Evolutionary conservation across 176 grass and related monocot species (phyloP).

Genomic region (Oropetium thomaeum): DNA sequence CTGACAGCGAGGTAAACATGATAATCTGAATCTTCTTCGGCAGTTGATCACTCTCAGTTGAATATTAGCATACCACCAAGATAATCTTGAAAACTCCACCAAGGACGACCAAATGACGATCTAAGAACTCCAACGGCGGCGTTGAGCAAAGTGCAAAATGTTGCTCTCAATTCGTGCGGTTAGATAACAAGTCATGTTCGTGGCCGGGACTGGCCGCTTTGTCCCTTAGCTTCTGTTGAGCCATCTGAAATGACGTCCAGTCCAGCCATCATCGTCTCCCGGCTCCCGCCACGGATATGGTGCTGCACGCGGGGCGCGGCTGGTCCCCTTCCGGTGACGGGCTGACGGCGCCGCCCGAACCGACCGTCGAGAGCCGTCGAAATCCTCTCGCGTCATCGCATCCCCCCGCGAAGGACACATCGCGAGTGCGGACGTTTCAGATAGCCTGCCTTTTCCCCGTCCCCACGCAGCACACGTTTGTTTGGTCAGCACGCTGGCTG

Average conservation of each 20-base stretch:
- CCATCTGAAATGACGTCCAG: slow-evolving; percentile 17
- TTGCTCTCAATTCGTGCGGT: neutral
- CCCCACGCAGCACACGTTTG: neutral
- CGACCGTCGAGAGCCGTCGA: neutral
- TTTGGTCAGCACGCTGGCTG: neutral
- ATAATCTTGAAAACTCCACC: neutral
- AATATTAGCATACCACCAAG: neutral
- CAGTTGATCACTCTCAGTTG: neutral
- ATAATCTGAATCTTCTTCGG: neutral
- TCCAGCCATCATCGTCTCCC: neutral
- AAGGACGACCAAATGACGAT: neutral
- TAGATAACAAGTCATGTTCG: slow-evolving; percentile 21
- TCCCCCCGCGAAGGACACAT: neutral
- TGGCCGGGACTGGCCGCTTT: neutral
- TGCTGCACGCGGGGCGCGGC: neutral
- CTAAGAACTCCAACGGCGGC: neutral
- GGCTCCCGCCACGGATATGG: neutral
- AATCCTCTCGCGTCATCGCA: slow-evolving; percentile 1
- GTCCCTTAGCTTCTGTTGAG: slow-evolving; percentile 1
- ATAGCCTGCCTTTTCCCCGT: neutral
- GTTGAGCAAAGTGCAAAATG: neutral
- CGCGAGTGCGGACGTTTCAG: neutral
- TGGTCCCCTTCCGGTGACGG: slow-evolving; percentile 7
- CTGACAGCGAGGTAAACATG: slow-evolving; percentile 15
- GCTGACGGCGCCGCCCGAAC: neutral